Evolutionary conservation across 1,284 basidiomycete genomes (phyloP).

Genomic region (Xanthoconium separans): DNA sequence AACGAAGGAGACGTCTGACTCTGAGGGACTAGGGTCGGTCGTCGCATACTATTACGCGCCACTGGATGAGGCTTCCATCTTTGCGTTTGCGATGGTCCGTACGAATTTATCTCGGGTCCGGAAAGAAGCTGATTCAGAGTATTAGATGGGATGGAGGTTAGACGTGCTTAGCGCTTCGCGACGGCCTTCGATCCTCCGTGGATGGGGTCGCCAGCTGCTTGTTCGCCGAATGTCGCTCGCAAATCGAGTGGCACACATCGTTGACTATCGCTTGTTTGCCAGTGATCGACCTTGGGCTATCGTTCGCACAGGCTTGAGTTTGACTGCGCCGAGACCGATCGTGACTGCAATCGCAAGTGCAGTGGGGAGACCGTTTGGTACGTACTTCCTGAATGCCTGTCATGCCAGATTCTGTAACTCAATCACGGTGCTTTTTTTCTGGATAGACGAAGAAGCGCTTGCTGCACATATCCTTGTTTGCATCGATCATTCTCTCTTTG

Average conservation of each 20-base stretch:
- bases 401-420: not conserved
- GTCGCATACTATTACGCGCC: not conserved
- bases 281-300: not conserved
- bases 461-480: slow-evolving; percentile 9
- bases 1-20: too few species aligned
- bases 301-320: not conserved
- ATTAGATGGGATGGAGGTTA: not conserved
- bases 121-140: not conserved
- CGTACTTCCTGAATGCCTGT: not conserved
- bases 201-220: slow-evolving; percentile 6
- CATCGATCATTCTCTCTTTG: slow-evolving; percentile 1
- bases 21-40: not conserved
- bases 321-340: not conserved
- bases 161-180: not conserved
- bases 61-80: not conserved
- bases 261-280: not conserved
- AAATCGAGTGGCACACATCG: slow-evolving; percentile 2
- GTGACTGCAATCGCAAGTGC: slow-evolving; percentile 6
- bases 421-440: not conserved
- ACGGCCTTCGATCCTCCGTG: not conserved
- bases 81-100: slow-evolving; percentile 13
- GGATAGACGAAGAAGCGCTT: slow-evolving; percentile 11
- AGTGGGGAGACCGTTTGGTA: slow-evolving; percentile 14
- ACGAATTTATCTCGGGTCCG: not conserved
- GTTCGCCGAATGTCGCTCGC: not conserved